Conservation (phyloP, 208 protist genomes). For the Herpetomonas samuelpessoai region DNA sequence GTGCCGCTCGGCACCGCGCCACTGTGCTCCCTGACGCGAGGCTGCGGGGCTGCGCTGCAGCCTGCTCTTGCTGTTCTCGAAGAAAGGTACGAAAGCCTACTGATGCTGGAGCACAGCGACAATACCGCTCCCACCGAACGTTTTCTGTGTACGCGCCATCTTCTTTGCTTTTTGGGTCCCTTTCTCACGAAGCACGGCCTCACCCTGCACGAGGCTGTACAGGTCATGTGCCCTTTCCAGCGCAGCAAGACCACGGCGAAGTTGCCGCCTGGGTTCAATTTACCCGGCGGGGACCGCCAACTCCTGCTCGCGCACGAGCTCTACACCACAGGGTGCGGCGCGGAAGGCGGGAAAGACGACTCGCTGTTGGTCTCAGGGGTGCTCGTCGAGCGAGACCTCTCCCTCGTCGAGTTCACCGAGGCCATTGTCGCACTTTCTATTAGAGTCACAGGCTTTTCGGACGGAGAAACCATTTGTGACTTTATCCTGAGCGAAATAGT, state of each 20-base stretch:
- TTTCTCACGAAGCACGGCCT: slow-evolving; percentile 16
- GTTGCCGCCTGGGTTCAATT: slow-evolving; percentile 38
- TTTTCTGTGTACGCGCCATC: slow-evolving; percentile 14
- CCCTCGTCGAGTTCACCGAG: slow-evolving; percentile 82
- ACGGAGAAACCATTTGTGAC: slow-evolving; percentile 1
- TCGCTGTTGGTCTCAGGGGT: slow-evolving; percentile 22
- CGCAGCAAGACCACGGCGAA: not conserved
- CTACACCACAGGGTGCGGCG: slow-evolving; percentile 33
- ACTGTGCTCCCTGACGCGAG: slow-evolving; percentile 49
- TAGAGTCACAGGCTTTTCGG: slow-evolving; percentile 8
- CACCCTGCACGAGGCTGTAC: slow-evolving; percentile 11
- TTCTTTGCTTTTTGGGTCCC: slow-evolving; percentile 17
- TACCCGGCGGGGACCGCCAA: slow-evolving; percentile 17
- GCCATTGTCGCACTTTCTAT: slow-evolving; percentile 37
- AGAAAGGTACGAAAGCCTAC: slow-evolving; percentile 11
- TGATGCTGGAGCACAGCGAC: slow-evolving; percentile 4
- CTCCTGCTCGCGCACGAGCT: slow-evolving; percentile 18
- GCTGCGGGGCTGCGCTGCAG: slow-evolving; percentile 19
- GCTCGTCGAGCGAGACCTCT: slow-evolving; percentile 33
- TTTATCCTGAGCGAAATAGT: slow-evolving; percentile 5
- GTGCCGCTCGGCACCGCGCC: slow-evolving; percentile 21
- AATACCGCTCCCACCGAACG: not conserved
- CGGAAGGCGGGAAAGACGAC: slow-evolving; percentile 1
- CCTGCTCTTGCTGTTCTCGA: slow-evolving; percentile 17
- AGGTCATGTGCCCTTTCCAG: slow-evolving; percentile 28